Evolutionary conservation across 169 alveolate genomes (phyloP).

Genomic region (Plasmodium yoelii): DNA sequence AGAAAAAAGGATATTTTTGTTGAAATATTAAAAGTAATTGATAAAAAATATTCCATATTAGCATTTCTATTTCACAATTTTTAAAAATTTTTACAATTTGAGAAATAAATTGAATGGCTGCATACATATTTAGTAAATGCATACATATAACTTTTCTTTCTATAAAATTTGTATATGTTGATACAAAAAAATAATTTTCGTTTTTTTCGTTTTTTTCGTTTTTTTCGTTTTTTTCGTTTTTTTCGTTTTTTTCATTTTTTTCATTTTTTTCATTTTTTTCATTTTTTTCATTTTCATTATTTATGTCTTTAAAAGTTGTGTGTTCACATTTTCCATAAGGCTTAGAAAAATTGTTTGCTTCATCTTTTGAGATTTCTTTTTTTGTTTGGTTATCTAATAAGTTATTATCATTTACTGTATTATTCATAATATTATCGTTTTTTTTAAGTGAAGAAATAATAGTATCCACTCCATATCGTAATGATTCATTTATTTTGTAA

Average conservation of each 20-base stretch:
- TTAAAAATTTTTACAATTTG: conserved; percentile 8
- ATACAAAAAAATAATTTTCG: conserved; percentile 45
- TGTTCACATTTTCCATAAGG: background rate
- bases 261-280: conserved; percentile 5
- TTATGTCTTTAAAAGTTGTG: background rate
- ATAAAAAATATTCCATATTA: conserved; percentile 53
- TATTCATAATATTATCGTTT: background rate
- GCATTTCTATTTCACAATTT: conserved; percentile 58
- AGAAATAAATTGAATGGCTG: conserved; percentile 40
- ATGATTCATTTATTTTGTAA: background rate
- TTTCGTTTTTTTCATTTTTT: background rate
- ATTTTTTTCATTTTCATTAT: background rate
- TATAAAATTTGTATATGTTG: conserved; percentile 64
- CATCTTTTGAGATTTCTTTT: background rate
- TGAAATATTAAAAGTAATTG: conserved; percentile 57
- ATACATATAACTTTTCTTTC: conserved; percentile 69
- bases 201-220: background rate
- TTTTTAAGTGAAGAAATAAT: background rate
- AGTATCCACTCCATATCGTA: background rate
- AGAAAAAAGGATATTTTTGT: conserved; percentile 72
- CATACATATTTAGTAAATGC: conserved; percentile 39
- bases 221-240: background rate
- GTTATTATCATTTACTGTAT: too few species aligned
- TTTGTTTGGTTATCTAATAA: background rate
- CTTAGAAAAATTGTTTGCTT: background rate